These are phyloP conservation scores for Flaveria brownii DNA, from an alignment of 129 eudicot species.

Conservation along the genomic window DNA sequence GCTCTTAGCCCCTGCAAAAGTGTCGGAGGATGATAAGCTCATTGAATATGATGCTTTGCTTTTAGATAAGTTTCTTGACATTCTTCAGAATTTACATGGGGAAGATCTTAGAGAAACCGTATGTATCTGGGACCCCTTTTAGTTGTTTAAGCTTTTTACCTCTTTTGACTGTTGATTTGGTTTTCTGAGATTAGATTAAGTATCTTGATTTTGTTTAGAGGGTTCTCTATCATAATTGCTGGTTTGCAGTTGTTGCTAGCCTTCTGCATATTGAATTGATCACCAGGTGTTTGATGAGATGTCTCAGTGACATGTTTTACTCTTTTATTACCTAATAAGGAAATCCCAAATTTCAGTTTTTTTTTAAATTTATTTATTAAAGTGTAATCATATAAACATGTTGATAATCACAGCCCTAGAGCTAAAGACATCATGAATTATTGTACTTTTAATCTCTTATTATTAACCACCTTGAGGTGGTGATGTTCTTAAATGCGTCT, in stretches of 20 bases:
- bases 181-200: not conserved
- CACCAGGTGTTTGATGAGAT: constrained; percentile 4
- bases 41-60: constrained; percentile 89
- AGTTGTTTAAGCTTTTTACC: not conserved
- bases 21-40: constrained; percentile 53
- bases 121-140: not conserved
- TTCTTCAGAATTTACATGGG: constrained; percentile 92
- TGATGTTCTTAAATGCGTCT: not conserved
- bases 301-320: not conserved
- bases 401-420: constrained; percentile 7
- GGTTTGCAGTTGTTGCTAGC: not conserved
- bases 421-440: not conserved
- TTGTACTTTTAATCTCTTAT: not conserved
- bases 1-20: constrained; percentile 42
- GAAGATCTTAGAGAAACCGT: constrained; percentile 83
- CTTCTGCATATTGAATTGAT: not conserved
- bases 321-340: not conserved
- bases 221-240: not conserved
- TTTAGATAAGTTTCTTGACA: constrained; percentile 83
- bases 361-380: not conserved
- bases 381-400: not conserved
- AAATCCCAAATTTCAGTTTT: not conserved
- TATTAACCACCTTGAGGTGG: not conserved
- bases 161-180: not conserved
- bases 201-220: not conserved